Evolutionary conservation across 257 asterid species (phyloP).

Genomic region (Verbena officinalis): DNA sequence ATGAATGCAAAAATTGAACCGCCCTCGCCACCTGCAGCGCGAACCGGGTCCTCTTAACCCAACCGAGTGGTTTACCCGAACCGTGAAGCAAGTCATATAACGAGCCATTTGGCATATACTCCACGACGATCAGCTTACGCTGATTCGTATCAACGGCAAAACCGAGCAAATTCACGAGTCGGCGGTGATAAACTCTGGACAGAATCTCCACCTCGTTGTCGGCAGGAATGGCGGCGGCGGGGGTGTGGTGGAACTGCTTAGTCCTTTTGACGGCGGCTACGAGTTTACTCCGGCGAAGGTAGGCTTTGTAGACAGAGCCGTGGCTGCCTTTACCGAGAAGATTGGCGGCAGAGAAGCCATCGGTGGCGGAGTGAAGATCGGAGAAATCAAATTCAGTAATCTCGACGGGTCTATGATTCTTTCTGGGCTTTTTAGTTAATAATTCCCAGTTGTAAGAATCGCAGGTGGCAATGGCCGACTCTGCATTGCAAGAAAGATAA

Average conservation of each 20-base stretch:
- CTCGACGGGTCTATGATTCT: slow-evolving; percentile 28
- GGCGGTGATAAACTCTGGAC: slow-evolving; percentile 56
- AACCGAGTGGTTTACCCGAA: slow-evolving; percentile 58
- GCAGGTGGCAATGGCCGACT: slow-evolving; percentile 71
- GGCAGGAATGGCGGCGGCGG: slow-evolving; percentile 22
- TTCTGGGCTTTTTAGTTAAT: slow-evolving; percentile 29
- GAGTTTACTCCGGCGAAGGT: slow-evolving; percentile 39
- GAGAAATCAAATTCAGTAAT: slow-evolving; percentile 53
- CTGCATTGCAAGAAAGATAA: slow-evolving; percentile 67
- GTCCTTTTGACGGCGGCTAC: slow-evolving; percentile 67
- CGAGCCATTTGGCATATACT: slow-evolving; percentile 87
- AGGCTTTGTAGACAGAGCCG: slow-evolving; percentile 73
- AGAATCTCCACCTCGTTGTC: slow-evolving; percentile 80
- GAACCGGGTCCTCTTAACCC: slow-evolving; percentile 66
- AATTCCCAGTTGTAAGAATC: slow-evolving; percentile 55
- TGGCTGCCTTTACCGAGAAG: slow-evolving; percentile 87
- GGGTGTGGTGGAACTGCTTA: slow-evolving; percentile 32
- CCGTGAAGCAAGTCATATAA: slow-evolving; percentile 66
- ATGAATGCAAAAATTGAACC: slow-evolving; percentile 61
- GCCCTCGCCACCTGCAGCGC: slow-evolving; percentile 72
- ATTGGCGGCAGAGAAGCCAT: slow-evolving; percentile 61
- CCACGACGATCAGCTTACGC: slow-evolving; percentile 64
- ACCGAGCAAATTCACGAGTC: slow-evolving; percentile 76
- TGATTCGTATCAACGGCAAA: slow-evolving; percentile 44
- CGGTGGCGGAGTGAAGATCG: slow-evolving; percentile 63